phyloP scores from a whole-genome alignment of 2,329 filamentous ascomycete genomes.

The Xylaria polymorpha region DNA sequence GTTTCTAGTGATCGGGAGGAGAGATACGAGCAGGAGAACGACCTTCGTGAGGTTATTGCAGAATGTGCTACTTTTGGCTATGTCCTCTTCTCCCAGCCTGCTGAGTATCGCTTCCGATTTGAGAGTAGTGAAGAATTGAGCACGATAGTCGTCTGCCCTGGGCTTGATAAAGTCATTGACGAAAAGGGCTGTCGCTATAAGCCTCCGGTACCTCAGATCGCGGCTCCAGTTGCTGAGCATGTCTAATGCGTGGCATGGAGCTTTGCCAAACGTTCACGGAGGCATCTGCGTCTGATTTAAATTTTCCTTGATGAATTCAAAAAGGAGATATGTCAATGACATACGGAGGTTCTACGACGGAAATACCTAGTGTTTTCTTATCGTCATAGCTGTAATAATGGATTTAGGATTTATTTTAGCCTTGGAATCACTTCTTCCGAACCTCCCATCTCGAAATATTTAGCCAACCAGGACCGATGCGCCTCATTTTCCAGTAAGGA shows the following conservation, averaged over 20 bases:
- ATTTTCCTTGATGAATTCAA: not conserved
- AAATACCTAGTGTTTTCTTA: not conserved
- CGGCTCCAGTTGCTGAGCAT: slow-evolving; percentile 37
- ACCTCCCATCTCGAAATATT: not conserved
- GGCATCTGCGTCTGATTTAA: not conserved
- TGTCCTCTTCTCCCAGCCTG: slow-evolving; percentile 56
- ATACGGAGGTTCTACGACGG: not conserved
- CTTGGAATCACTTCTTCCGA: not conserved
- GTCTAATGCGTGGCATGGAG: slow-evolving; percentile 20
- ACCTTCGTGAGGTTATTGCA: slow-evolving; percentile 55
- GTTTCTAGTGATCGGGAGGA: slow-evolving; percentile 44
- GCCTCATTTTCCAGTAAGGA: not conserved
- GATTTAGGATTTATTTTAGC: not conserved
- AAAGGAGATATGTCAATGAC: not conserved
- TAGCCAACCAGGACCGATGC: not conserved
- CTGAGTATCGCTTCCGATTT: slow-evolving; percentile 52
- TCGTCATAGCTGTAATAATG: too few species aligned
- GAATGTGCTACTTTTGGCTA: slow-evolving; percentile 58
- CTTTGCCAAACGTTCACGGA: not conserved
- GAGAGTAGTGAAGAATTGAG: slow-evolving; percentile 25
- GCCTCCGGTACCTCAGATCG: slow-evolving; percentile 34
- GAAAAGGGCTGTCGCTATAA: slow-evolving; percentile 40
- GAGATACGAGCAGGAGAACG: slow-evolving; percentile 51
- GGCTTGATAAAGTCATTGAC: slow-evolving; percentile 44
- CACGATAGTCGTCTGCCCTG: slow-evolving; percentile 43